Conservation (phyloP, 768 basidiomycete species). For the Lyophyllum shimeji region DNA sequence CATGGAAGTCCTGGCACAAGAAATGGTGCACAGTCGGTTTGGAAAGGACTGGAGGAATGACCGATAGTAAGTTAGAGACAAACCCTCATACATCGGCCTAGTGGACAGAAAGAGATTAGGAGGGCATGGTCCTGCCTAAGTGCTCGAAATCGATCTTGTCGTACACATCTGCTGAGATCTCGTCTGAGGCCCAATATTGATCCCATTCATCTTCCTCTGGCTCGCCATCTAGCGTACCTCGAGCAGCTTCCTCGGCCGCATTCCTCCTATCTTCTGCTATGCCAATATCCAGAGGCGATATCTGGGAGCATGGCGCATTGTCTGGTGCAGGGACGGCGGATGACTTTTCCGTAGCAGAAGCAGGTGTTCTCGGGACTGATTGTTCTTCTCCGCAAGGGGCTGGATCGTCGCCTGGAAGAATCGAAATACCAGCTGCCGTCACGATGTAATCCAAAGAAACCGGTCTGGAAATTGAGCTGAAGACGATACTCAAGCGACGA, state of each 20-base stretch:
- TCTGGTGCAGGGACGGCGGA: not conserved
- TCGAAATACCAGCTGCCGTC: slow-evolving; percentile 53
- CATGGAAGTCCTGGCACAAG: not conserved
- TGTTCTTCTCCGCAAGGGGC: slow-evolving; percentile 1
- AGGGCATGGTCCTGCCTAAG: not conserved
- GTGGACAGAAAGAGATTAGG: not conserved
- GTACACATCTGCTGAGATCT: slow-evolving; percentile 38
- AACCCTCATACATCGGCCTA: too few species aligned
- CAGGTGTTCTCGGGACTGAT: slow-evolving; percentile 8
- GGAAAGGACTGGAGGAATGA: not conserved
- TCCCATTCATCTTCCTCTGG: slow-evolving; percentile 48
- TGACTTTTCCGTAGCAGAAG: not conserved
- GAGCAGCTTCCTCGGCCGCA: slow-evolving; percentile 23
- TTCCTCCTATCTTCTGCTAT: slow-evolving; percentile 16
- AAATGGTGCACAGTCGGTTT: not conserved
- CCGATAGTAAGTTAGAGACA: too few species aligned
- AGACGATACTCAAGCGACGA: slow-evolving; percentile 74
- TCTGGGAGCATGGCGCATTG: slow-evolving; percentile 5
- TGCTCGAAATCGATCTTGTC: slow-evolving; percentile 16
- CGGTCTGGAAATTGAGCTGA: slow-evolving; percentile 61
- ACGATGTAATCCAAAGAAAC: slow-evolving; percentile 77
- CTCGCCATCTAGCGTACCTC: slow-evolving; percentile 22
- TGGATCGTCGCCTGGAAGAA: slow-evolving; percentile 22
- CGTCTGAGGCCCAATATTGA: slow-evolving; percentile 41
- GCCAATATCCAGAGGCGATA: slow-evolving; percentile 16